A percentile compares a stretch with the other conserved stretches of the same genome.
Conservation (phyloP, 2,329 filamentous ascomycete genomes). For the Diaporthe nobilis region DNA sequence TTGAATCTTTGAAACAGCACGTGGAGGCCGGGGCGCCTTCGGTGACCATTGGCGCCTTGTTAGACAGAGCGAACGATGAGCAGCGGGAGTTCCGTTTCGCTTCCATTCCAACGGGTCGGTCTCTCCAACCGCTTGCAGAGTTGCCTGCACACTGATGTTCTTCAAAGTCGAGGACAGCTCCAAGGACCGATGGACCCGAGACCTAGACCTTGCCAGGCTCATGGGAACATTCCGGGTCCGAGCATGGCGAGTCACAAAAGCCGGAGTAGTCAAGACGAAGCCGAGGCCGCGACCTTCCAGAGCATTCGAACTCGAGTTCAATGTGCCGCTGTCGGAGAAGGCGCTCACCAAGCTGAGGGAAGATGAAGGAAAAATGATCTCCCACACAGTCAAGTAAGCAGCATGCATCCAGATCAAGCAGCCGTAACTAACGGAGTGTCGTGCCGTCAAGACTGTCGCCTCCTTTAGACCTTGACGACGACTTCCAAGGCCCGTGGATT, state of each 20-base stretch:
- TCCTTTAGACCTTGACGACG: not conserved
- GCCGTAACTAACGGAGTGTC: not conserved
- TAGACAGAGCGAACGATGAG: not conserved
- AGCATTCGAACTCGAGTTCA: not conserved
- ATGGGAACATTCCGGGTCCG: not conserved
- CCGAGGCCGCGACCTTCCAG: not conserved
- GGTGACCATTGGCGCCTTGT: not conserved
- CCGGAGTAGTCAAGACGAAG: not conserved
- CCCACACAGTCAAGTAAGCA: not conserved
- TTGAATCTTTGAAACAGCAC: not conserved
- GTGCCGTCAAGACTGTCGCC: not conserved
- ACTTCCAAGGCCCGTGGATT: not conserved
- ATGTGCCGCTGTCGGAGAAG: not conserved
- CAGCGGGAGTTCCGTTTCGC: not conserved
- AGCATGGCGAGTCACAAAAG: not conserved
- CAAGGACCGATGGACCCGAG: not conserved
- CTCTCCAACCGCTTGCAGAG: not conserved
- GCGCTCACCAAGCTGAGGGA: not conserved
- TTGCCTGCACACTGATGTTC: not conserved
- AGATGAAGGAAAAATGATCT: not conserved
- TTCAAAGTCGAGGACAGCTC: not conserved
- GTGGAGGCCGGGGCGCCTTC: not conserved
- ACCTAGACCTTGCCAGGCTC: not conserved
- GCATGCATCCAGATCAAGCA: not conserved
- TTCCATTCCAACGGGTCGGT: not conserved